phyloP scores from a whole-genome alignment of 306 rosid genomes.

The Glycine soja region DNA sequence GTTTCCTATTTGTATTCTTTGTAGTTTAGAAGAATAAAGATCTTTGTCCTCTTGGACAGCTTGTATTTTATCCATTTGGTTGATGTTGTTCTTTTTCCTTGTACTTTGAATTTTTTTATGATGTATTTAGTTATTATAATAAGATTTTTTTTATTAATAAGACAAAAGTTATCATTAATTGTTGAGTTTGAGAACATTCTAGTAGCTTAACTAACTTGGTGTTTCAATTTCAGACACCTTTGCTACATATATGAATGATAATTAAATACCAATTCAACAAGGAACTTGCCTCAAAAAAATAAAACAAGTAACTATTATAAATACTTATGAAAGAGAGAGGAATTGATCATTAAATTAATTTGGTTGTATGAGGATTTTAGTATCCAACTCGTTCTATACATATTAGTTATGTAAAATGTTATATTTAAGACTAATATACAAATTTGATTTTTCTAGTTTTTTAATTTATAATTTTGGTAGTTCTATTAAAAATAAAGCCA shows the following conservation, averaged over 20 bases:
- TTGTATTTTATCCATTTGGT: conserved; percentile 29
- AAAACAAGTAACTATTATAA: too few species aligned
- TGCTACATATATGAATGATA: neutral
- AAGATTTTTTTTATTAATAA: neutral
- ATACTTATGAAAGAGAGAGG: too few species aligned
- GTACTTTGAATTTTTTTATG: neutral
- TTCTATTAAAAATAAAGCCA: too few species aligned
- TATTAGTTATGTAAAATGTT: too few species aligned
- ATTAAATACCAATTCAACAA: too few species aligned
- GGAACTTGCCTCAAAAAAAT: too few species aligned
- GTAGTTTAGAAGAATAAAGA: conserved; percentile 29
- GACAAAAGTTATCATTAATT: neutral
- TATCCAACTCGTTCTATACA: too few species aligned
- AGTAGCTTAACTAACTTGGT: neutral
- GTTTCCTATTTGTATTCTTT: conserved; percentile 41
- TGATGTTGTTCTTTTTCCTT: conserved; percentile 20
- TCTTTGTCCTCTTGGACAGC: neutral
- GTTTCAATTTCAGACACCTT: neutral
- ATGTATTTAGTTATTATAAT: neutral
- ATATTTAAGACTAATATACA: too few species aligned
- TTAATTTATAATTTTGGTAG: too few species aligned
- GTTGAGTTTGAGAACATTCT: neutral
- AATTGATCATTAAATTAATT: too few species aligned
- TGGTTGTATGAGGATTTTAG: too few species aligned
- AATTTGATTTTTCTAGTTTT: too few species aligned